Base-by-base conservation (phyloP, 2,329 filamentous ascomycete genomes). In the Cryphonectria japonica region DNA sequence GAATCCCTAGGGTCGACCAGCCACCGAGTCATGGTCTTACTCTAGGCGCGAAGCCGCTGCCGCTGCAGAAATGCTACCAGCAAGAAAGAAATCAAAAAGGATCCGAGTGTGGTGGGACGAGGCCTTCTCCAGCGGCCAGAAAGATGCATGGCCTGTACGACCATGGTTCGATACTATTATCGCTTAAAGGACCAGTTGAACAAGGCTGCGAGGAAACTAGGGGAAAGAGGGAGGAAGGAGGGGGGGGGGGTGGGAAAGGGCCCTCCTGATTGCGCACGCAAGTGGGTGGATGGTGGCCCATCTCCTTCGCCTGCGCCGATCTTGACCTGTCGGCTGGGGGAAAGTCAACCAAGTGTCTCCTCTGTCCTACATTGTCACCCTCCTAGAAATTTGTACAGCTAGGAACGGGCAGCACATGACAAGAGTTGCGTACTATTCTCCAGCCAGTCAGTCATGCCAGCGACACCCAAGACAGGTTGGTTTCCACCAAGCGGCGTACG, bases 231-330 rank as follows among this genome's bases (percentile, higher is more conserved):
- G 43, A 46, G 16, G 32, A 6, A 22, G 8, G 22, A 22, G 59
- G 34, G 59, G 8, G 59, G 8, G 19, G 59, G 34, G 59, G 37
- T 8, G 1, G 37, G 8, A 13, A 34, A 34, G 59, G 34, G 59
- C 7, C 59, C 16, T 39, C 59, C 22, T 61, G 59, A 37, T 61
- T 61, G 59, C 59, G 29, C 34, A 61, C 32, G 59, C 59, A 59
- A 32, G 54, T 59, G 26, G 54, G 54, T 34, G 16, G 59, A n/a
- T 39, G 59, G 26, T 14, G 59, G 34, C 34, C 32, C 39, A 39
- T 61, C 34, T 26, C 59, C 59, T 34, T 39, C 19, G 59, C 34
- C 32, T 14, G 19, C 34, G 59, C 59, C 34, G 59, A 61, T 39
- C 59, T 37, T 2, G 32, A 37, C 59, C 22, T 39, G 54, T 59